A percentile compares a stretch with the other conserved stretches of the same genome.
Conservation (phyloP, 495 filamentous ascomycete genomes). For the Neurospora sp. region DNA sequence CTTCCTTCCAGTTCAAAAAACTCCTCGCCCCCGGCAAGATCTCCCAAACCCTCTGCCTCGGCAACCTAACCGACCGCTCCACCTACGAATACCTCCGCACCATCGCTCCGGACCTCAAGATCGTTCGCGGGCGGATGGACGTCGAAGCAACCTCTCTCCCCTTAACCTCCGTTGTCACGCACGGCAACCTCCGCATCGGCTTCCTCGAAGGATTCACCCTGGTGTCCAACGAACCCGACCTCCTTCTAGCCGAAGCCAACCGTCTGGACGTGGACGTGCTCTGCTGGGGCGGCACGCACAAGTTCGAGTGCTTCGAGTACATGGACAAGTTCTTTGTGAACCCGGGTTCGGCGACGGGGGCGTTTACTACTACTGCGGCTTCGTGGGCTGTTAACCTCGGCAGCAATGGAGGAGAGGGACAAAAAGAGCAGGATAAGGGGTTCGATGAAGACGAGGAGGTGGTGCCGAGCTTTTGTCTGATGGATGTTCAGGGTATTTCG, state of each 20-base stretch:
- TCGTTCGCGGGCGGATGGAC: slow-evolving; percentile 91
- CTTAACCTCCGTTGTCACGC: slow-evolving; percentile 85
- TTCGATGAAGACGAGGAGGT: slow-evolving; percentile 66
- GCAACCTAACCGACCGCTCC: slow-evolving; percentile 89
- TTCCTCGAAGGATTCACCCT: slow-evolving; percentile 97
- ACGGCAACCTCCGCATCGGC: slow-evolving; percentile 86
- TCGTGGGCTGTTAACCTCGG: slow-evolving; percentile 18
- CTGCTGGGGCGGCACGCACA: slow-evolving; percentile 94
- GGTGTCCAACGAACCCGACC: slow-evolving; percentile 84
- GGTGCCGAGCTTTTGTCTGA: slow-evolving; percentile 92
- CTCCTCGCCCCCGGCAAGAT: slow-evolving; percentile 98
- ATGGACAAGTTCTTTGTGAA: slow-evolving; percentile 99
- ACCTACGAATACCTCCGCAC: slow-evolving; percentile 91
- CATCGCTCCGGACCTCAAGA: slow-evolving; percentile 87
- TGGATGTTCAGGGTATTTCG: slow-evolving; percentile 99
- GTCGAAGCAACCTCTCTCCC: slow-evolving; percentile 85
- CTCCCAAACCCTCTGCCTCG: slow-evolving; percentile 90
- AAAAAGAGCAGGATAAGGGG: slow-evolving; percentile 24
- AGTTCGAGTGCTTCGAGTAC: slow-evolving; percentile 96
- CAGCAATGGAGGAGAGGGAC: slow-evolving; percentile 5
- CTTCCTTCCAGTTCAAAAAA: slow-evolving; percentile 74
- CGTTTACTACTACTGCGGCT: slow-evolving; percentile 46
- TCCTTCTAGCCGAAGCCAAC: slow-evolving; percentile 83
- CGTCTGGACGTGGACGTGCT: slow-evolving; percentile 96
- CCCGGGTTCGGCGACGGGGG: slow-evolving; percentile 88